Conservation (phyloP, 139 green algal species). For the Penium margaritaceum region DNA sequence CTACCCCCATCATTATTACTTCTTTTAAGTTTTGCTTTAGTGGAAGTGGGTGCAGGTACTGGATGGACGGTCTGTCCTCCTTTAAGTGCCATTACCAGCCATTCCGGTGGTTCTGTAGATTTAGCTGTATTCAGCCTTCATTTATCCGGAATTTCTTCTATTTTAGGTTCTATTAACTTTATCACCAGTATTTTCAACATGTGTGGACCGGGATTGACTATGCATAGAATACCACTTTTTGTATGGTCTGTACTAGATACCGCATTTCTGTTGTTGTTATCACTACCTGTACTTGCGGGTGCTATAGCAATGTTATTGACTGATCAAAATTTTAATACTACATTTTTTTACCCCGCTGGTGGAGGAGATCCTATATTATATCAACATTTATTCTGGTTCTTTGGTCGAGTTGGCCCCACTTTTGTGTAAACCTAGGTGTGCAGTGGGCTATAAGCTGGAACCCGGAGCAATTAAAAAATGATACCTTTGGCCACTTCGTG, state of each 20-base stretch:
- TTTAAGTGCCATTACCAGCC: slow-evolving; percentile 22
- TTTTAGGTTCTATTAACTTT: slow-evolving; percentile 44
- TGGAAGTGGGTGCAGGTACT: slow-evolving; percentile 22
- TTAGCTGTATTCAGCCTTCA: slow-evolving; percentile 37
- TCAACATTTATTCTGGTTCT: slow-evolving; percentile 20
- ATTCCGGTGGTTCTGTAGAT: slow-evolving; percentile 32
- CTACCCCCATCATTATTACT: slow-evolving; percentile 19
- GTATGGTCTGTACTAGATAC: slow-evolving; percentile 34
- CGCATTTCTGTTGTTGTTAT: slow-evolving; percentile 28
- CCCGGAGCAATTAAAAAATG: background rate
- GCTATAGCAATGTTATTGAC: slow-evolving; percentile 31
- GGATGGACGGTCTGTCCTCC: slow-evolving; percentile 34
- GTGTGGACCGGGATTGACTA: slow-evolving; percentile 43
- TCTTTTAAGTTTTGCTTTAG: slow-evolving; percentile 20
- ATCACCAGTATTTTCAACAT: slow-evolving; percentile 48
- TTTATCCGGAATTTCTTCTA: slow-evolving; percentile 27
- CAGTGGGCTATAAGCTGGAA: slow-evolving; percentile 7
- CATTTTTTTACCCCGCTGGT: slow-evolving; percentile 26
- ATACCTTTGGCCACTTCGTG: too few relatives aligned
- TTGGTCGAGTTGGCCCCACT: background rate
- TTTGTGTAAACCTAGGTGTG: slow-evolving; percentile 3
- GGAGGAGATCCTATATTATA: slow-evolving; percentile 31
- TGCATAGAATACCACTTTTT: slow-evolving; percentile 42
- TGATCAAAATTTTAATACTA: slow-evolving; percentile 32
- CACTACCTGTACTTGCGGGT: slow-evolving; percentile 30